A percentile compares a stretch with the other conserved stretches of the same genome.
Evolutionary conservation across 2,329 filamentous ascomycete species (phyloP).

Genomic region (Alternaria angustiovoidea): DNA sequence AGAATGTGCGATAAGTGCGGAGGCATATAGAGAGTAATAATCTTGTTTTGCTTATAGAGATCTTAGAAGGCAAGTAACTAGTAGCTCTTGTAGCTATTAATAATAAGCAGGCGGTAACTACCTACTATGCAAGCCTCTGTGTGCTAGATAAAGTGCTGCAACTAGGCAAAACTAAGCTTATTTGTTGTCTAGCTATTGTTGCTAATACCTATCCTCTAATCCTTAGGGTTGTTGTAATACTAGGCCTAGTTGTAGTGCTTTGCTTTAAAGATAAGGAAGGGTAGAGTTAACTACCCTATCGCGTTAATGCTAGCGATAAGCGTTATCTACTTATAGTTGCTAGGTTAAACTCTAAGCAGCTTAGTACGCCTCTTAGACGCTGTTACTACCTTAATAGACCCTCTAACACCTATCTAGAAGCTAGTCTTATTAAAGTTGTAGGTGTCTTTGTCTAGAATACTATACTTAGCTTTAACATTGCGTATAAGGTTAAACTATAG

Average conservation of each 20-base stretch:
- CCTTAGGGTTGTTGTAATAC: slow-evolving; percentile 13
- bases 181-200: slow-evolving; percentile 49
- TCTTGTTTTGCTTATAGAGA: slow-evolving; percentile 48
- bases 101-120: slow-evolving; percentile 46
- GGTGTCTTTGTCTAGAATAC: too few species aligned
- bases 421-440: slow-evolving; percentile 1
- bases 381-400: neutral
- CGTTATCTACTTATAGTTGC: slow-evolving; percentile 20
- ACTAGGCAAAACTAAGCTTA: slow-evolving; percentile 44
- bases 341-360: slow-evolving; percentile 10
- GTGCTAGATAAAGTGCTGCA: slow-evolving; percentile 49
- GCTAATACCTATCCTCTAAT: slow-evolving; percentile 41
- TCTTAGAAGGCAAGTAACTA: slow-evolving; percentile 47
- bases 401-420: neutral
- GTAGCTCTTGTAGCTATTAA: slow-evolving; percentile 51
- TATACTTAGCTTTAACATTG: neutral
- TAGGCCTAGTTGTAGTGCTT: slow-evolving; percentile 11
- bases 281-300: slow-evolving; percentile 9
- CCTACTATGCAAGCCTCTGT: slow-evolving; percentile 35
- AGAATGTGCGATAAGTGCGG: neutral
- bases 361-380: slow-evolving; percentile 4
- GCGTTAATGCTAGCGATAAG: slow-evolving; percentile 17
- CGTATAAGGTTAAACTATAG: neutral
- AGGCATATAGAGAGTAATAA: slow-evolving; percentile 51
- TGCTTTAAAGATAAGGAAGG: neutral